A percentile compares a stretch with the other conserved stretches of the same genome.
phyloP scores from a whole-genome alignment of 768 basidiomycete genomes.

The Rhodotorula babjevae region DNA sequence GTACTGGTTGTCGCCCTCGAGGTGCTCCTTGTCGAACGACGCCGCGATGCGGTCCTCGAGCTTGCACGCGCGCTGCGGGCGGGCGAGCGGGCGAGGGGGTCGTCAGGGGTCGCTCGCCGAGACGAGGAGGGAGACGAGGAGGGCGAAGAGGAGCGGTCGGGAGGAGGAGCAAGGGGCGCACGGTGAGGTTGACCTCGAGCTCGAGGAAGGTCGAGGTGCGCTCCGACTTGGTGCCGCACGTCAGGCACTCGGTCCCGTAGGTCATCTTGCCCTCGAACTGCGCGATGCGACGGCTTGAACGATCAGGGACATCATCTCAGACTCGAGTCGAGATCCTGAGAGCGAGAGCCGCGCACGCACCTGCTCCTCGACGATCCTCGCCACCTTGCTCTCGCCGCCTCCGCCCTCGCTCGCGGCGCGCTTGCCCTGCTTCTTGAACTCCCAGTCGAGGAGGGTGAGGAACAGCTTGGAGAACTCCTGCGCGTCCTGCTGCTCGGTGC shows the following conservation, averaged over 20 bases:
- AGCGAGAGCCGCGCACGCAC: neutral
- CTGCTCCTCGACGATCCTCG: conserved; percentile 63
- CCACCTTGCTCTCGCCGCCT: conserved; percentile 52
- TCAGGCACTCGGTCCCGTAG: conserved; percentile 72
- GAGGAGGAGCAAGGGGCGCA: conserved; percentile 45
- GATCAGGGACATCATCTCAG: neutral
- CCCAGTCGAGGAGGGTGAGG: conserved; percentile 77
- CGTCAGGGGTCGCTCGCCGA: neutral
- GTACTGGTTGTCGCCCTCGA: conserved; percentile 82
- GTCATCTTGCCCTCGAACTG: conserved; percentile 83
- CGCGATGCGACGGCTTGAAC: neutral
- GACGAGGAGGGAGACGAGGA: neutral
- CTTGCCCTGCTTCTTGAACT: conserved; percentile 71
- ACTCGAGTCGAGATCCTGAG: conserved; percentile 6
- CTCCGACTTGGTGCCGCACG: conserved; percentile 66
- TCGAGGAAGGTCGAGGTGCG: conserved; percentile 71
- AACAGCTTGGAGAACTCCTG: conserved; percentile 98
- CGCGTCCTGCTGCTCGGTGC: conserved; percentile 89
- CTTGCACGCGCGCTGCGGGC: conserved; percentile 59
- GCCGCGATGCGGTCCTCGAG: conserved; percentile 69
- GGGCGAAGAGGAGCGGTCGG: too few species aligned
- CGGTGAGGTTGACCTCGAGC: conserved; percentile 78
- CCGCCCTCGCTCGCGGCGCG: conserved; percentile 10
- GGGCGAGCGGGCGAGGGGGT: neutral
- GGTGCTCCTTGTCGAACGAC: conserved; percentile 62